A percentile compares a stretch with the other conserved stretches of the same genome.
Conservation (phyloP, 139 green algal species). For the Eudorina sp. region DNA sequence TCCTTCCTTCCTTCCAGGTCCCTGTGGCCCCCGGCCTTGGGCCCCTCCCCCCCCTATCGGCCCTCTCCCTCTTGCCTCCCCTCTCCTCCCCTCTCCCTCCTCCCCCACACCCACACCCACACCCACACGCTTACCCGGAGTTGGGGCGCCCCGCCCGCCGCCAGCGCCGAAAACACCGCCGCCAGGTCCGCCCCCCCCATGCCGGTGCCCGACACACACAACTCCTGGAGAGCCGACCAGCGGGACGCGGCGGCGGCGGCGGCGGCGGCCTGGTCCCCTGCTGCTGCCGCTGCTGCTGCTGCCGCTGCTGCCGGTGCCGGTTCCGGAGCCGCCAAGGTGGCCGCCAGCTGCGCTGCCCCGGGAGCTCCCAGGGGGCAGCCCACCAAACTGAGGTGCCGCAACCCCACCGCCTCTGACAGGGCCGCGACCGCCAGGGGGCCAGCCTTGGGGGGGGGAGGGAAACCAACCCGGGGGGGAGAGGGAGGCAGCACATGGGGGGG, state of each 20-base stretch:
- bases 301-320: background rate
- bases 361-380: background rate
- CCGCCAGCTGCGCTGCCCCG: background rate
- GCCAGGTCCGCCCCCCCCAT: background rate
- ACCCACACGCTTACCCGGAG: background rate
- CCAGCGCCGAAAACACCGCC: constrained; percentile 5
- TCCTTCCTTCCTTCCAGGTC: background rate
- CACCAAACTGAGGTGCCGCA: constrained; percentile 36
- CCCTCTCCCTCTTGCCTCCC: too few species aligned
- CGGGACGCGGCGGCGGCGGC: background rate
- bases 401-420: background rate
- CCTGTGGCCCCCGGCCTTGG: background rate
- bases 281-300: background rate
- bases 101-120: too few species aligned
- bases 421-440: background rate
- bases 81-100: too few species aligned
- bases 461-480: background rate
- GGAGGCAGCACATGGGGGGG: background rate
- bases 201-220: constrained; percentile 38
- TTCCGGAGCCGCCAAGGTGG: background rate
- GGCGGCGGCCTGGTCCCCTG: background rate
- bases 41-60: too few species aligned
- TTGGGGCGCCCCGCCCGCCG: constrained; percentile 3
- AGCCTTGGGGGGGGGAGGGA: background rate
- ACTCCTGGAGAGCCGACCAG: constrained; percentile 30